phyloP scores from a whole-genome alignment of 306 rosid genomes.

The Corylus avellana region DNA sequence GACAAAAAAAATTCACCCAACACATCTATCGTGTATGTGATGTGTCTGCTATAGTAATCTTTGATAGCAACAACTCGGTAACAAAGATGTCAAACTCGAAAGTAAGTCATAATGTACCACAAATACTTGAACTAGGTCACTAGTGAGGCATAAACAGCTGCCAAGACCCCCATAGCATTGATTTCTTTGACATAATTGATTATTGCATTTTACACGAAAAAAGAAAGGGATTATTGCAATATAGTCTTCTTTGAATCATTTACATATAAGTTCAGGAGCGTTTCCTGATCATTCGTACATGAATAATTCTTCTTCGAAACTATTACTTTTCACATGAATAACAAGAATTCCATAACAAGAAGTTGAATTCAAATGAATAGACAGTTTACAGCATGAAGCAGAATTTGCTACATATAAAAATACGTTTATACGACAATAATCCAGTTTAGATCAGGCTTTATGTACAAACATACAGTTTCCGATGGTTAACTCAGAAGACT shows the following conservation, averaged over 20 bases:
- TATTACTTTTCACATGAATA: not conserved
- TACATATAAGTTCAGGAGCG: not conserved
- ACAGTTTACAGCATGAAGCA: slow-evolving; percentile 25
- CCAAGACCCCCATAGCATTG: not conserved
- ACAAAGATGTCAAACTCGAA: not conserved
- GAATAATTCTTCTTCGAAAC: not conserved
- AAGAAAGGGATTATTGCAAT: not conserved
- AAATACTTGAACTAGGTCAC: too few relatives aligned
- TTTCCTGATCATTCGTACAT: not conserved
- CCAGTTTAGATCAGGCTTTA: slow-evolving; percentile 43
- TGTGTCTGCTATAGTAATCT: too few relatives aligned
- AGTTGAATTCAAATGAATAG: not conserved
- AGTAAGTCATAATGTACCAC: not conserved
- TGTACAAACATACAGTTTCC: slow-evolving; percentile 56
- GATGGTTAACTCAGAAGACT: slow-evolving; percentile 37
- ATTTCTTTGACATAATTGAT: not conserved
- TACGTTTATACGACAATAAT: slow-evolving; percentile 32
- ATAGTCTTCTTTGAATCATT: not conserved
- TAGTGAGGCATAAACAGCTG: not conserved
- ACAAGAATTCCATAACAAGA: not conserved
- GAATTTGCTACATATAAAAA: slow-evolving; percentile 30
- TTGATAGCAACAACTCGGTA: too few relatives aligned
- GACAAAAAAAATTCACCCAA: not conserved
- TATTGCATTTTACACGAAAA: not conserved
- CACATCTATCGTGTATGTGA: not conserved